A percentile compares a stretch with the other conserved stretches of the same genome.
Conservation (phyloP, 129 eudicot genomes). For the Helianthus annuus region DNA sequence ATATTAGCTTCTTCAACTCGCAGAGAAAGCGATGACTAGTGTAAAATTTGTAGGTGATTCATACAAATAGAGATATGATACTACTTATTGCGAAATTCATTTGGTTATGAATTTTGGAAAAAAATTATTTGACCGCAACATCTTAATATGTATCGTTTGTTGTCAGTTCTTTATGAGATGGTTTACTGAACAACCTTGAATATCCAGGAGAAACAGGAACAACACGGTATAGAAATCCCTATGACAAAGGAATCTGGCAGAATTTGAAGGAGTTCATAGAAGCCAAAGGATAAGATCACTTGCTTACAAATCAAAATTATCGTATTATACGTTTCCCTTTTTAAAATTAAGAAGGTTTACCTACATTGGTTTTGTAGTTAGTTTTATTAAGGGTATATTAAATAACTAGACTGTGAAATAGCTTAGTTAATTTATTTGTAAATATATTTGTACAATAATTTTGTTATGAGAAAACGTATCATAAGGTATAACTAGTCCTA, state of each 20-base stretch:
- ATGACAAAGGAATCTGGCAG: slow-evolving; percentile 56
- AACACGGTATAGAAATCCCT: slow-evolving; percentile 56
- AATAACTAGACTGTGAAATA: not conserved
- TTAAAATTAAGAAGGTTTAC: not conserved
- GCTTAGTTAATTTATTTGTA: slow-evolving; percentile 3
- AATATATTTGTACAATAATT: not conserved
- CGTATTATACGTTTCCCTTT: not conserved
- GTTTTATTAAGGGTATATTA: not conserved
- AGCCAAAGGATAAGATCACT: slow-evolving; percentile 21
- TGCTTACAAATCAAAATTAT: not conserved
- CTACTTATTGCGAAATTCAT: not conserved
- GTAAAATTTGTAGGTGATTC: not conserved
- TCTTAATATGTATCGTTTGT: too few species aligned
- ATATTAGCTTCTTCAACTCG: slow-evolving; percentile 10
- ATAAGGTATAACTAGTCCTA: not conserved
- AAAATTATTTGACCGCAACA: too few species aligned
- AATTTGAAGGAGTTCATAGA: slow-evolving; percentile 57
- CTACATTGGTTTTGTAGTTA: not conserved
- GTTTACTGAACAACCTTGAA: slow-evolving; percentile 3
- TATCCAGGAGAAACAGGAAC: slow-evolving; percentile 40
- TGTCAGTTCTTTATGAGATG: too few species aligned
- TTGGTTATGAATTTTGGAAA: too few species aligned
- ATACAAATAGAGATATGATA: not conserved
- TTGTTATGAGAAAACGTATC: not conserved
- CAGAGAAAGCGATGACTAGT: slow-evolving; percentile 3